Evolutionary conservation across 768 basidiomycete genomes (phyloP).

Genomic region (Lyophyllum atratum): DNA sequence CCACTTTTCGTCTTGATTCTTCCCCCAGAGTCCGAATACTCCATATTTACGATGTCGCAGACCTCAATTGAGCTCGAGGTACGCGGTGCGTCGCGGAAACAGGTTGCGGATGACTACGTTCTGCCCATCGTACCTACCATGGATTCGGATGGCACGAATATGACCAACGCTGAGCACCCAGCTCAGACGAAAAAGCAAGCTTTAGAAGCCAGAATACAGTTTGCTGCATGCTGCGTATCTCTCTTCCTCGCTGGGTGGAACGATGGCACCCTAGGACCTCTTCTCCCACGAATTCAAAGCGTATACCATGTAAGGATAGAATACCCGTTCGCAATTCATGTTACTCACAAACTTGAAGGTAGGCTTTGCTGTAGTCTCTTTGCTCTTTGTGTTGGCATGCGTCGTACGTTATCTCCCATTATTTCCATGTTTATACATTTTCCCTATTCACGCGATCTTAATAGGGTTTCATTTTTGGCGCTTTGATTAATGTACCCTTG

Average conservation of each 20-base stretch:
- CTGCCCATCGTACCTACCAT: neutral
- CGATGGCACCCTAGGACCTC: constrained; percentile 72
- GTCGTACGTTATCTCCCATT: constrained; percentile 26
- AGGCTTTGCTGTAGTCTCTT: constrained; percentile 46
- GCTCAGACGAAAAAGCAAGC: constrained; percentile 24
- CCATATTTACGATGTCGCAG: constrained; percentile 5
- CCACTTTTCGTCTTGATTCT: neutral
- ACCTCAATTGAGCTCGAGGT: constrained; percentile 6
- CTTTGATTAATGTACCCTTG: constrained; percentile 30
- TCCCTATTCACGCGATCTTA: neutral
- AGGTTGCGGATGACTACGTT: constrained; percentile 5
- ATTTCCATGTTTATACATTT: neutral
- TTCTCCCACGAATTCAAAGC: constrained; percentile 70
- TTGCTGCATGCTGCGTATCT: constrained; percentile 53
- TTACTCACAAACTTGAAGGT: constrained; percentile 31
- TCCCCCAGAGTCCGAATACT: neutral
- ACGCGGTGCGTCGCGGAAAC: constrained; percentile 12
- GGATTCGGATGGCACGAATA: neutral
- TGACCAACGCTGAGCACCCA: neutral
- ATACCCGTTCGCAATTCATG: neutral
- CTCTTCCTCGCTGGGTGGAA: constrained; percentile 76
- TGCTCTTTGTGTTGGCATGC: constrained; percentile 44
- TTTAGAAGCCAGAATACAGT: constrained; percentile 41
- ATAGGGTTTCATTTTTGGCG: constrained; percentile 33
- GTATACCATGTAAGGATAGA: constrained; percentile 53